phyloP scores from a whole-genome alignment of 176 grass and related monocot species.

The Musa beccarii region DNA sequence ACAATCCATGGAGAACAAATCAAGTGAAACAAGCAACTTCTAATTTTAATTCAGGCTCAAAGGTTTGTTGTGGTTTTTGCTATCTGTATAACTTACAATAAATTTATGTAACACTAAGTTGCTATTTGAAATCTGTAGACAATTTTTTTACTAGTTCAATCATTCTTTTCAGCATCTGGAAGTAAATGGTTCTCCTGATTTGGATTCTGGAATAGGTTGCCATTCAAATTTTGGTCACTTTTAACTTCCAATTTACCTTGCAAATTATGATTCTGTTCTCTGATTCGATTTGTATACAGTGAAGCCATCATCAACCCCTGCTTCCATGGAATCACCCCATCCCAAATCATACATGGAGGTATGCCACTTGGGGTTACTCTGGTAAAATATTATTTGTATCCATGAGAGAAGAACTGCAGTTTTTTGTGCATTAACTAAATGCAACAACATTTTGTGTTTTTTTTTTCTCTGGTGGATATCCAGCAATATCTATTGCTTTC shows the following conservation, averaged over 20 bases:
- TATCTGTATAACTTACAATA: not conserved
- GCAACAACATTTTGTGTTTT: not conserved
- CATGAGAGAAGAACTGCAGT: not conserved
- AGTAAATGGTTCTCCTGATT: conserved; percentile 4
- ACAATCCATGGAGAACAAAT: conserved; percentile 4
- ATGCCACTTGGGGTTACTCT: not conserved
- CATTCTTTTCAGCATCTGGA: conserved; percentile 2
- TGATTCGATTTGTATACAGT: not conserved
- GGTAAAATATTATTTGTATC: not conserved
- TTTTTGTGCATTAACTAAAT: not conserved
- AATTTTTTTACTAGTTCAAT: not conserved
- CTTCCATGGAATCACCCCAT: not conserved
- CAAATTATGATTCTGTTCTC: not conserved
- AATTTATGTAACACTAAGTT: not conserved
- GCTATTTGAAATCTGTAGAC: not conserved
- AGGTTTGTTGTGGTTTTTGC: not conserved
- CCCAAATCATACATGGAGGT: conserved; percentile 19
- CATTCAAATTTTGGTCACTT: not conserved
- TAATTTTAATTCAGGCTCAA: not conserved
- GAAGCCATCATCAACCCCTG: not conserved
- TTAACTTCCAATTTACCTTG: not conserved
- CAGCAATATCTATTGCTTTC: not conserved
- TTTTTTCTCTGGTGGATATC: not conserved
- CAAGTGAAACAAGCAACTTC: not conserved
- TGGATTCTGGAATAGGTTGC: not conserved